A percentile compares a stretch with the other conserved stretches of the same genome.
These are phyloP conservation scores for Fusarium ramigenum DNA, from an alignment of 2,329 filamentous ascomycete genomes.

Conservation along the genomic window DNA sequence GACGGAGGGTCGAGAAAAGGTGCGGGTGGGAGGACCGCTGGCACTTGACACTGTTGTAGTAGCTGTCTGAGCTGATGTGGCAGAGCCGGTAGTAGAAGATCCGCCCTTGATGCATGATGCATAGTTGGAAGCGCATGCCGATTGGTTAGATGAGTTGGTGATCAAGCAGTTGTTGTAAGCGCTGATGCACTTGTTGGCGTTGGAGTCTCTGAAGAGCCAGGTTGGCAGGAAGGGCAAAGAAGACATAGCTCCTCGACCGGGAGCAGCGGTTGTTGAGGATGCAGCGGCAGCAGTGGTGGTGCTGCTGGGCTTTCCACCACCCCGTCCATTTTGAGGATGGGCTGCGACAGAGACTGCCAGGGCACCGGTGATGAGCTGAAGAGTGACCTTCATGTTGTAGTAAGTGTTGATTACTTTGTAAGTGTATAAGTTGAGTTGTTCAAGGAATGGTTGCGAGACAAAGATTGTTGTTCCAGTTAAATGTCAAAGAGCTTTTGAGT, in stretches of 20 bases:
- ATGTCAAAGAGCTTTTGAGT: not conserved
- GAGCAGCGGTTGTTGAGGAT: not conserved
- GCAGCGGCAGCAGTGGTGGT: not conserved
- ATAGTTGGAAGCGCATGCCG: not conserved
- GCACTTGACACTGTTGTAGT: not conserved
- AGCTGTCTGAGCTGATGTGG: not conserved
- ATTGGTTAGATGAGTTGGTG: not conserved
- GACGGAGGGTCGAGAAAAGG: not conserved
- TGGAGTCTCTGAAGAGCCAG: constrained; percentile 2
- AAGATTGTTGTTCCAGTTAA: not conserved
- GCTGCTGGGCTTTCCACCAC: not conserved
- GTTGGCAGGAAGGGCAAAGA: constrained; percentile 5
- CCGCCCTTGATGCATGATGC: not conserved
- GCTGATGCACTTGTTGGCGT: constrained; percentile 11
- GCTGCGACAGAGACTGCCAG: constrained; percentile 10
- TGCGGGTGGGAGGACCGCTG: not conserved
- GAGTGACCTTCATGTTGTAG: constrained; percentile 9
- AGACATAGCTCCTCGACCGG: not conserved
- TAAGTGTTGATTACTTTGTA: not conserved
- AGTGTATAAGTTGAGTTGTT: not conserved
- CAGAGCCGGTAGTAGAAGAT: not conserved
- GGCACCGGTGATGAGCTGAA: not conserved
- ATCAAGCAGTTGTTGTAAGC: constrained; percentile 8
- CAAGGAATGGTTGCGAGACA: not conserved
- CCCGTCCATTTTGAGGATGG: not conserved